A percentile compares a stretch with the other conserved stretches of the same genome.
phyloP scores from a whole-genome alignment of 2,329 filamentous ascomycete genomes.

The Ophiostoma himal-ulmi region DNA sequence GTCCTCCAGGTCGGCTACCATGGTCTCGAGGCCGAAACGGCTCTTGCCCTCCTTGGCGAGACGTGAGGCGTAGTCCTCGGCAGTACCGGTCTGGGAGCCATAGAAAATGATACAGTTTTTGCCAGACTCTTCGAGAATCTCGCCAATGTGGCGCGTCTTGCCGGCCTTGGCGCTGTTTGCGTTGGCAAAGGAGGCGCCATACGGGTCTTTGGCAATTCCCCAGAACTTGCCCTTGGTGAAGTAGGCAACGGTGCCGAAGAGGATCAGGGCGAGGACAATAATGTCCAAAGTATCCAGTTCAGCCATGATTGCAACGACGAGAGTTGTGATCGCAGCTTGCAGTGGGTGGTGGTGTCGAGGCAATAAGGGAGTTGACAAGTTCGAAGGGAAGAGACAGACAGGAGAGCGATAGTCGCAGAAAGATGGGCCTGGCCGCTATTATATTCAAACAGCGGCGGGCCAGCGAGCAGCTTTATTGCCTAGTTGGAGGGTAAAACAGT shows the following conservation, averaged over 20 bases:
- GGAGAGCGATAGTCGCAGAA: slow-evolving; percentile 5
- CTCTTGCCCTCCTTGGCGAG: slow-evolving; percentile 96
- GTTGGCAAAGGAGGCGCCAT: slow-evolving; percentile 67
- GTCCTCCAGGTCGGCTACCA: slow-evolving; percentile 96
- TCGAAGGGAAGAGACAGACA: slow-evolving; percentile 1
- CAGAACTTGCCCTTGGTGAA: slow-evolving; percentile 97
- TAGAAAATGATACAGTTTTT: slow-evolving; percentile 99
- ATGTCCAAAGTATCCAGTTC: slow-evolving; percentile 95
- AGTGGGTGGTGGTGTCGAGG: not conserved
- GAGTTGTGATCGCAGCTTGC: slow-evolving; percentile 3
- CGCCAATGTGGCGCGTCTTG: slow-evolving; percentile 84
- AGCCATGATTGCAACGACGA: slow-evolving; percentile 60
- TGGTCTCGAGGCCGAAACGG: slow-evolving; percentile 91
- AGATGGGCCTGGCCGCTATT: slow-evolving; percentile 6
- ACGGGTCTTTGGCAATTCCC: slow-evolving; percentile 83
- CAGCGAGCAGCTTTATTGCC: not conserved
- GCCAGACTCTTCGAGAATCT: slow-evolving; percentile 90
- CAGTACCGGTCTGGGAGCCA: slow-evolving; percentile 95
- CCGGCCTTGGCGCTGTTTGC: slow-evolving; percentile 66
- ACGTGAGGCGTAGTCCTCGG: slow-evolving; percentile 94
- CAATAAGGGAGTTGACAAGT: not conserved
- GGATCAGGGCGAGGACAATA: slow-evolving; percentile 76
- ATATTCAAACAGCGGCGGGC: not conserved
- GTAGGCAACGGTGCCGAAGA: slow-evolving; percentile 85
- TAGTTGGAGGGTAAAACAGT: not conserved